Conservation (phyloP, 108 stramenopile species). For the Phaeodactylum tricornutum region DNA sequence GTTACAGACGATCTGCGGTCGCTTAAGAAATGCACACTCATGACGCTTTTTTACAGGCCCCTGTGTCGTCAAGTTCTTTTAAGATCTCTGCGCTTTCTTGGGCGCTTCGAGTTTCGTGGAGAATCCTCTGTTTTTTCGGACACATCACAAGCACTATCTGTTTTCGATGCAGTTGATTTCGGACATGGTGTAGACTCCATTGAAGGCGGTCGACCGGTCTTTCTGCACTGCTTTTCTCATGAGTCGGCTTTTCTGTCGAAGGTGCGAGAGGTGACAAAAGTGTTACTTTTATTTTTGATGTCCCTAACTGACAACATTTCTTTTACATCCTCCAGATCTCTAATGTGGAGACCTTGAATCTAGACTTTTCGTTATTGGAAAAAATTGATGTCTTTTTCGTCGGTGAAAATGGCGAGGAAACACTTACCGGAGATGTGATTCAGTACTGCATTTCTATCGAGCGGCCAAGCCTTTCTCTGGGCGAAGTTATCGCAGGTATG, state of each 20-base stretch:
- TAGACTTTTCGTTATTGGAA: slow-evolving; percentile 40
- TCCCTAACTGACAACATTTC: too few relatives aligned
- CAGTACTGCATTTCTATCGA: slow-evolving; percentile 53
- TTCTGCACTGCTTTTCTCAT: slow-evolving; percentile 50
- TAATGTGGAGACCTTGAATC: slow-evolving; percentile 4
- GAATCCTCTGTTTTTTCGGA: slow-evolving; percentile 15
- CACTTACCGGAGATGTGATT: slow-evolving; percentile 8
- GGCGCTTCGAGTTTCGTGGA: slow-evolving; percentile 62
- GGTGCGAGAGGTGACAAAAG: too few relatives aligned
- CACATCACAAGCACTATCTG: slow-evolving; percentile 20
- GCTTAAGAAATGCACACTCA: too few relatives aligned
- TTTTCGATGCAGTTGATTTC: slow-evolving; percentile 67
- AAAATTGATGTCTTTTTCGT: slow-evolving; percentile 36
- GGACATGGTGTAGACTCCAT: slow-evolving; percentile 18
- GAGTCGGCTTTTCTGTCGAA: slow-evolving; percentile 22
- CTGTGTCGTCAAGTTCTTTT: not conserved
- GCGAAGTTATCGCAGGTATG: slow-evolving; percentile 57
- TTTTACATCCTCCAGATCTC: slow-evolving; percentile 13
- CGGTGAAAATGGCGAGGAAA: slow-evolving; percentile 15
- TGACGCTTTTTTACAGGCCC: too few relatives aligned
- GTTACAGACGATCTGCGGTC: too few relatives aligned
- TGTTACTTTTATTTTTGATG: too few relatives aligned
- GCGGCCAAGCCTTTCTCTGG: slow-evolving; percentile 37
- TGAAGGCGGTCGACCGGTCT: slow-evolving; percentile 36
- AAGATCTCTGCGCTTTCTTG: slow-evolving; percentile 52